Evolutionary conservation across 2,329 filamentous ascomycete species (phyloP).

Genomic region (Epicoccum nigrum): DNA sequence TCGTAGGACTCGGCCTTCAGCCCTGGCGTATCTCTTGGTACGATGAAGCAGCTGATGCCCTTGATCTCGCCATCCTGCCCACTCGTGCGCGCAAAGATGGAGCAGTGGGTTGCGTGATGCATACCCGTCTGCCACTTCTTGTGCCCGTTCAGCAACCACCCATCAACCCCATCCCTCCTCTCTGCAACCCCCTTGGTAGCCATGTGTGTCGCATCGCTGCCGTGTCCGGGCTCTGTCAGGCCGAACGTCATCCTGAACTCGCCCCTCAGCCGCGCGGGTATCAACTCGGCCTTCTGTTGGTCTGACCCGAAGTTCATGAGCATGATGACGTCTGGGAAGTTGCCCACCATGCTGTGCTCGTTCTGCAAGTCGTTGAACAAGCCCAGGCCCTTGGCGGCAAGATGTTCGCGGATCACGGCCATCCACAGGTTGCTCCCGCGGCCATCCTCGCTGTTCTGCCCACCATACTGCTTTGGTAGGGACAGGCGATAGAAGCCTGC

Average conservation of each 20-base stretch:
- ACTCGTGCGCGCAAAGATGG: constrained; percentile 66
- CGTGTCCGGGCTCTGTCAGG: constrained; percentile 66
- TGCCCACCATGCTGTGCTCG: constrained; percentile 67
- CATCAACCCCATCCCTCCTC: constrained; percentile 52
- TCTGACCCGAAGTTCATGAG: constrained; percentile 64
- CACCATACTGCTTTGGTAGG: constrained; percentile 62
- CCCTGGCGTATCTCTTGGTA: constrained; percentile 60
- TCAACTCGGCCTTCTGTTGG: constrained; percentile 61
- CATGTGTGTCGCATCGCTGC: constrained; percentile 69
- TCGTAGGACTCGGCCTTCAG: constrained; percentile 64
- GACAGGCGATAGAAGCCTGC: constrained; percentile 67
- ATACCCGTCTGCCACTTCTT: constrained; percentile 72
- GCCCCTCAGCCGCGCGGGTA: constrained; percentile 59
- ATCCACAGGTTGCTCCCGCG: constrained; percentile 65
- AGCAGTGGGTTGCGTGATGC: constrained; percentile 66
- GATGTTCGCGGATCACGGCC: constrained; percentile 65
- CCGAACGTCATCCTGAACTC: constrained; percentile 66
- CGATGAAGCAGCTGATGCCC: constrained; percentile 67
- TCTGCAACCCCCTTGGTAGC: constrained; percentile 58
- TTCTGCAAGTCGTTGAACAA: constrained; percentile 69
- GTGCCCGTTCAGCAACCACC: constrained; percentile 62
- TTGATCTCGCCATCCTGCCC: constrained; percentile 59
- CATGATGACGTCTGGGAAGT: constrained; percentile 68
- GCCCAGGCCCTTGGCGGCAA: constrained; percentile 64
- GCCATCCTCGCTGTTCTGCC: constrained; percentile 53